Percentiles rank a stretch among this genome's conserved stretches.
These are phyloP conservation scores for Berberis vulgaris DNA, from an alignment of 164 flowering plant species.

Conservation along the genomic window DNA sequence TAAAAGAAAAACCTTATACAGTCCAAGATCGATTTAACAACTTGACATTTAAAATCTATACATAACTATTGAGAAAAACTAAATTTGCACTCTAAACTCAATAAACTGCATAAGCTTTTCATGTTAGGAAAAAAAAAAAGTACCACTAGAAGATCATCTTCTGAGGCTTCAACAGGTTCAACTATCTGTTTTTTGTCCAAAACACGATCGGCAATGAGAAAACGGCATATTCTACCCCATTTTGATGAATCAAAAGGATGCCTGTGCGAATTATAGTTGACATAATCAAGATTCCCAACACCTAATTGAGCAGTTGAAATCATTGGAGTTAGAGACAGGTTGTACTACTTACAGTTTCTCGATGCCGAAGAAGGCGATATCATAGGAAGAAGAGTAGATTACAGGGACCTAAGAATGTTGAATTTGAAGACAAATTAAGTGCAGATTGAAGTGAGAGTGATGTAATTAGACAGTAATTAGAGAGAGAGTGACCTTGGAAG, in stretches of 20 bases:
- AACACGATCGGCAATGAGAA: slow-evolving; percentile 44
- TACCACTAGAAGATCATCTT: slow-evolving; percentile 94
- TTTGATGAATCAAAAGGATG: slow-evolving; percentile 97
- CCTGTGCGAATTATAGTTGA: slow-evolving; percentile 28
- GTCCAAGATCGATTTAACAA: no score
- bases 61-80: no score
- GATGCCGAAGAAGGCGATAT: slow-evolving; percentile 70
- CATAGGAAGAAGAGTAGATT: slow-evolving; percentile 65
- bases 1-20: no score
- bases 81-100: no score
- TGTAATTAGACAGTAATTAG: neutral
- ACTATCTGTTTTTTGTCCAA: slow-evolving; percentile 46
- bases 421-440: neutral
- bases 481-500: slow-evolving; percentile 36
- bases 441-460: neutral
- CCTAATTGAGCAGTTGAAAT: neutral
- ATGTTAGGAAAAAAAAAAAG: neutral
- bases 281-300: neutral
- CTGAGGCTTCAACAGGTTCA: slow-evolving; percentile 86
- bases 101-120: no score
- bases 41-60: no score
- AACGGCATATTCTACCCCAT: slow-evolving; percentile 84
- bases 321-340: neutral
- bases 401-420: slow-evolving; percentile 47
- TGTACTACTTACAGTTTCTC: slow-evolving; percentile 68